phyloP scores from a whole-genome alignment of 2,329 filamentous ascomycete genomes.

The Aspergillus luchuensis region DNA sequence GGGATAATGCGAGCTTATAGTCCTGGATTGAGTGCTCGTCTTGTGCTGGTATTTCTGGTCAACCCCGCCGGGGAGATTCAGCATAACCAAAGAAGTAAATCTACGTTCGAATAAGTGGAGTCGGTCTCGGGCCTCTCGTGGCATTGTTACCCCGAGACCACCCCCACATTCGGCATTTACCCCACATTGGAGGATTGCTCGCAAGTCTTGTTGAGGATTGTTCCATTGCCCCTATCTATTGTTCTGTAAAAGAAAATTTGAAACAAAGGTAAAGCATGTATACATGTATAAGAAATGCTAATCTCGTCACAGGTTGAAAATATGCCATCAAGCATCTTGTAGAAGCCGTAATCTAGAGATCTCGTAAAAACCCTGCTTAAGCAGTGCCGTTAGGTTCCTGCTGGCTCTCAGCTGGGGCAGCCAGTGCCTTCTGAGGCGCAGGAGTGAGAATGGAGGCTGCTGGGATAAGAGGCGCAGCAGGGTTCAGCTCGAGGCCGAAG shows the following conservation, averaged over 20 bases:
- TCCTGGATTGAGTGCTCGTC: neutral
- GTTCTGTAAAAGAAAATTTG: neutral
- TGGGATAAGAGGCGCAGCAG: slow-evolving; percentile 75
- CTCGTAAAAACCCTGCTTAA: neutral
- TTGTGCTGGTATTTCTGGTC: neutral
- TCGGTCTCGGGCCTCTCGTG: slow-evolving; percentile 30
- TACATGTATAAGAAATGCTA: slow-evolving; percentile 7
- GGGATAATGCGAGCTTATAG: neutral
- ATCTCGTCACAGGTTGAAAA: slow-evolving; percentile 4
- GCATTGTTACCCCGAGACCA: slow-evolving; percentile 34
- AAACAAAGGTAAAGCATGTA: slow-evolving; percentile 9
- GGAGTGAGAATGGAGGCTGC: slow-evolving; percentile 73
- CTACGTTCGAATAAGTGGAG: slow-evolving; percentile 2
- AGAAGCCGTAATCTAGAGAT: neutral
- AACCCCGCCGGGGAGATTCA: slow-evolving; percentile 2
- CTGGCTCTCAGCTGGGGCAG: slow-evolving; percentile 34
- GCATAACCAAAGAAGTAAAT: neutral
- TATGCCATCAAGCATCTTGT: slow-evolving; percentile 8
- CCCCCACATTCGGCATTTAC: slow-evolving; percentile 16
- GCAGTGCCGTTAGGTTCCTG: slow-evolving; percentile 25
- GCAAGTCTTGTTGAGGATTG: neutral
- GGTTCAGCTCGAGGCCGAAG: slow-evolving; percentile 86
- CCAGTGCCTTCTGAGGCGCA: slow-evolving; percentile 53
- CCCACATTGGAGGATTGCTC: slow-evolving; percentile 18
- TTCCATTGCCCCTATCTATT: neutral